Evolutionary conservation across 176 grass and related monocot genomes (phyloP).

Genomic region (Puya raimondii): DNA sequence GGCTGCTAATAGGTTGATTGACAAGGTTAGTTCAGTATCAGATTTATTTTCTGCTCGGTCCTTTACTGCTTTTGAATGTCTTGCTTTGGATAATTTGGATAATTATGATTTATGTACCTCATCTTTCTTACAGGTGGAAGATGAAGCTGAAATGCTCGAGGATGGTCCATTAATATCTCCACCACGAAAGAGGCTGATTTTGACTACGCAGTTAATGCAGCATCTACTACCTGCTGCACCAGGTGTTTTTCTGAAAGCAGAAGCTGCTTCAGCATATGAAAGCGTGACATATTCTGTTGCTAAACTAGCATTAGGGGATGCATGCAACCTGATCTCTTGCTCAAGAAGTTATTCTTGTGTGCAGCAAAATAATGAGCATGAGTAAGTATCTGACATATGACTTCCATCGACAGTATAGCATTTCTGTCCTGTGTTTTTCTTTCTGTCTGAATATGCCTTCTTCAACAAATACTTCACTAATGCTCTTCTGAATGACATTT

Average conservation of each 20-base stretch:
- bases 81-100: background rate
- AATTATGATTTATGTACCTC: background rate
- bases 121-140: slow-evolving; percentile 21
- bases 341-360: slow-evolving; percentile 4
- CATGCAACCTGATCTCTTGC: slow-evolving; percentile 19
- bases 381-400: slow-evolving; percentile 7
- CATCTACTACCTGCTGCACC: slow-evolving; percentile 26
- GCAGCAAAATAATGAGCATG: slow-evolving; percentile 1
- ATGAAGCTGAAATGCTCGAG: slow-evolving; percentile 25
- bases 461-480: background rate
- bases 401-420: background rate
- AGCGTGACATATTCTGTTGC: slow-evolving; percentile 21
- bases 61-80: background rate
- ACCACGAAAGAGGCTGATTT: slow-evolving; percentile 27
- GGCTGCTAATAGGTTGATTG: slow-evolving; percentile 24
- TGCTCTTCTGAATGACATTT: background rate
- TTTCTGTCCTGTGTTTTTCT: background rate
- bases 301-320: slow-evolving; percentile 31
- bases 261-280: slow-evolving; percentile 25
- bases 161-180: slow-evolving; percentile 7
- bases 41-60: background rate
- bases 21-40: slow-evolving; percentile 20
- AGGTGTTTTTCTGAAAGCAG: slow-evolving; percentile 19
- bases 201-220: slow-evolving; percentile 28
- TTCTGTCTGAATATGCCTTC: background rate